Percentiles rank a stretch among this genome's conserved stretches.
These are phyloP conservation scores for Chlorophyllum brunneum DNA, from an alignment of 768 basidiomycete genomes.

Conservation along the genomic window DNA sequence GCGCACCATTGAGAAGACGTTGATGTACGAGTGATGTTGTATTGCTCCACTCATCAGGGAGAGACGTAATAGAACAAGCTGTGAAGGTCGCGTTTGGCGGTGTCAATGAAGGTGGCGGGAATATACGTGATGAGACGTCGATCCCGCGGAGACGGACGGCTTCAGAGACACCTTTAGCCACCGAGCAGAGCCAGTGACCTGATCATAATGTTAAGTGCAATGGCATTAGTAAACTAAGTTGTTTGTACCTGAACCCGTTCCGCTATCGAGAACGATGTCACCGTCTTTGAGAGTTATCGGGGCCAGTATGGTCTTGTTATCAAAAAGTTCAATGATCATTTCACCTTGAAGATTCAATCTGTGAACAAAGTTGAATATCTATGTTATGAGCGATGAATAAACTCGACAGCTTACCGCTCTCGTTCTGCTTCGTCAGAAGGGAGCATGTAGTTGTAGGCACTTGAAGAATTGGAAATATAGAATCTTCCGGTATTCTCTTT, in stretches of 20 bases:
- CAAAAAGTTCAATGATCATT: constrained; percentile 12
- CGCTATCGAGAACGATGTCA: constrained; percentile 17
- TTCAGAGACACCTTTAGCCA: neutral
- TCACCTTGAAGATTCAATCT: constrained; percentile 15
- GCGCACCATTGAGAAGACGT: neutral
- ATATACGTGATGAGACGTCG: neutral
- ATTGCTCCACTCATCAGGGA: neutral
- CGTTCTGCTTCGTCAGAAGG: constrained; percentile 15
- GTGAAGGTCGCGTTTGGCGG: neutral
- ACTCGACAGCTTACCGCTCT: constrained; percentile 8
- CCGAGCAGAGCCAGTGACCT: constrained; percentile 1
- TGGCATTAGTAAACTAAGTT: neutral
- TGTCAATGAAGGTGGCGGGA: neutral
- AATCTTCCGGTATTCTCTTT: neutral
- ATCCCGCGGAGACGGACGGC: neutral
- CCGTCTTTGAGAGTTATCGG: constrained; percentile 13
- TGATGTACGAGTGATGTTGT: neutral
- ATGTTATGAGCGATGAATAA: neutral
- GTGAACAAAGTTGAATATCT: neutral
- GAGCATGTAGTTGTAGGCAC: constrained; percentile 13
- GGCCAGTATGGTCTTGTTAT: constrained; percentile 13
- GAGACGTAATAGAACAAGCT: neutral
- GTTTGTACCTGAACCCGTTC: constrained; percentile 17
- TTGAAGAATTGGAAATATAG: constrained; percentile 3
- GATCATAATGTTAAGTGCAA: neutral